These are phyloP conservation scores for Penicillium canariense DNA, from an alignment of 495 filamentous ascomycete species.

Conservation along the genomic window DNA sequence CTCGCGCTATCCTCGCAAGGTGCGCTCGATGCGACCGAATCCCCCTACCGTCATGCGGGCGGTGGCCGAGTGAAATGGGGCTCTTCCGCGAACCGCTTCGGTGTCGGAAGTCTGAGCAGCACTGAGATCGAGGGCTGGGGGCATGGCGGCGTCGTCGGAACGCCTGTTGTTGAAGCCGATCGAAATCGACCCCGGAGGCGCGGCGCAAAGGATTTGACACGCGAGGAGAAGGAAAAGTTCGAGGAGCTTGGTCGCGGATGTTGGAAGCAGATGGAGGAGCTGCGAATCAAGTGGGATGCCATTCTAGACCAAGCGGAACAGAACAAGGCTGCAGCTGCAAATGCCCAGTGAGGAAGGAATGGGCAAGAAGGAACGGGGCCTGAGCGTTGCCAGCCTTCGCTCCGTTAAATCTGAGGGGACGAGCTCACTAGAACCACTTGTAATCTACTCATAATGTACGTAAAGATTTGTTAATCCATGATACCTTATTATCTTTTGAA, in stretches of 20 bases:
- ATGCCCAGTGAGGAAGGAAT: neutral
- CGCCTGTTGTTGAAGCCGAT: conserved; percentile 43
- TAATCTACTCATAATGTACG: conserved; percentile 2
- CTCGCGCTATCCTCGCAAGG: conserved; percentile 68
- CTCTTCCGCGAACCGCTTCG: conserved; percentile 57
- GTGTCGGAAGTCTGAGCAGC: conserved; percentile 57
- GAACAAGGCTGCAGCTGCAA: conserved; percentile 2
- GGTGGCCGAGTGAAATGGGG: conserved; percentile 84
- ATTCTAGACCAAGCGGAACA: conserved; percentile 47
- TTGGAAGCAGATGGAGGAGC: conserved; percentile 82
- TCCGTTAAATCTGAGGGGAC: neutral
- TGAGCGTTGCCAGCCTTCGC: neutral
- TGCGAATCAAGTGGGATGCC: conserved; percentile 76
- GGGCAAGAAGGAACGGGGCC: neutral
- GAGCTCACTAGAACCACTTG: neutral
- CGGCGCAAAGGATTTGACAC: conserved; percentile 56
- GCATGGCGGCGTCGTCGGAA: conserved; percentile 64
- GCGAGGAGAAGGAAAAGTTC: conserved; percentile 66
- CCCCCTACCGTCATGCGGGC: conserved; percentile 34
- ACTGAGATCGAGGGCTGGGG: conserved; percentile 89
- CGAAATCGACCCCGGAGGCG: conserved; percentile 52
- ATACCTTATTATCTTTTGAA: too few species aligned
- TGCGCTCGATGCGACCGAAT: conserved; percentile 61
- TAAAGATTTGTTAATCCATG: too few species aligned
- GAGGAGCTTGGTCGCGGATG: conserved; percentile 68